Evolutionary conservation across 106 monocot species (phyloP), one percentile per base, ranked within the genome.

Genomic region (Amphibolis antarctica): DNA sequence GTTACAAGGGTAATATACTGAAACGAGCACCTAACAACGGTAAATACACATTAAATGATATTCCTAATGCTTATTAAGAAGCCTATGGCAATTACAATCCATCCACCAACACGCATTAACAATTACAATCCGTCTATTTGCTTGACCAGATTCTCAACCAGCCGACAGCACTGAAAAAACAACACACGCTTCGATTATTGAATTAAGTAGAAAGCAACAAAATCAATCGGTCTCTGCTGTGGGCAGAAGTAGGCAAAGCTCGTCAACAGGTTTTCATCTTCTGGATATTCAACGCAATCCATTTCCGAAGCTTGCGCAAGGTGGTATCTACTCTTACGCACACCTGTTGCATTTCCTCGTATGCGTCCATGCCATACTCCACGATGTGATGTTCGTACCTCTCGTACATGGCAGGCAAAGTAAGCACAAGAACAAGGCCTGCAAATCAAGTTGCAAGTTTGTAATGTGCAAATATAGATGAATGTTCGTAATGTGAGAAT

Each of bases 341-440:
- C n/a, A 49, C 11, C 24, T 42, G 29, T 18, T 21, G 29, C 28
- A 52, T 13, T 66, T 52, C 29, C 5, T 11, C 52, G 52, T 31
- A 66, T n/a, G 28, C 49, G 13, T 6, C 28, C 17, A 30, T 1
- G 3, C 43, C 28, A 31, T n/a, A 30, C n/a, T 24, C 11, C 19
- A 17, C 7, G 27, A 66, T 23, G 29, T 66, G 65, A 20, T 18
- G 30, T 52, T 66, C 65, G 20, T 66, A 52, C 51, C 26, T 66
- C 29, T 66, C 65, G 52, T 66, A 66, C 30, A 66, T 10, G 10
- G 24, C 51, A 52, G 65, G 65, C 18, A 66, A 21, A 1, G 65
- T 53, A 19, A 66, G 65, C 28, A 49, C 10, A 20, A 66, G 65
- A 52, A 53, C 47, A 28, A 66, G 26, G 51, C 65, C 65, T 66